Evolutionary conservation across 495 filamentous ascomycete genomes (phyloP).

Genomic region (Penicillium coffeae): DNA sequence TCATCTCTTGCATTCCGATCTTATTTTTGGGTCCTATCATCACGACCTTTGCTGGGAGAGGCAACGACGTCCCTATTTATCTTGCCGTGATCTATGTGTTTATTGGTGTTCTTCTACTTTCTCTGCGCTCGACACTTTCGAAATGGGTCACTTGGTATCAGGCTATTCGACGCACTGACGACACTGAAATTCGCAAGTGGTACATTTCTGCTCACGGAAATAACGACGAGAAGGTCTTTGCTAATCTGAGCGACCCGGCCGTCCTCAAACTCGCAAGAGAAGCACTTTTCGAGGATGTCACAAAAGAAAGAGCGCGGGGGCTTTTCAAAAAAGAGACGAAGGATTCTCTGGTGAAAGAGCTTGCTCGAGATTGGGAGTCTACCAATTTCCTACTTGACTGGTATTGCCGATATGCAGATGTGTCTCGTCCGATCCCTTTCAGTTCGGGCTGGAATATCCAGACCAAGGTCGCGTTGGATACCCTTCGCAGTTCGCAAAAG

Average conservation of each 20-base stretch:
- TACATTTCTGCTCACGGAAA: slow-evolving; percentile 35
- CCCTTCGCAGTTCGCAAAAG: slow-evolving; percentile 51
- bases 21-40: slow-evolving; percentile 46
- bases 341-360: slow-evolving; percentile 44
- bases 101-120: slow-evolving; percentile 39
- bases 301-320: slow-evolving; percentile 38
- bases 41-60: slow-evolving; percentile 42
- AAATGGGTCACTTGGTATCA: slow-evolving; percentile 52
- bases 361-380: slow-evolving; percentile 51
- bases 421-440: slow-evolving; percentile 50
- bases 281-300: slow-evolving; percentile 41
- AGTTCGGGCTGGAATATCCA: slow-evolving; percentile 61
- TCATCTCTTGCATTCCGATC: slow-evolving; percentile 43
- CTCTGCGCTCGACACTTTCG: slow-evolving; percentile 42
- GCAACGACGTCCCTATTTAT: slow-evolving; percentile 48
- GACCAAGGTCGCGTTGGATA: slow-evolving; percentile 53
- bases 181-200: slow-evolving; percentile 48
- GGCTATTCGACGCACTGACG: slow-evolving; percentile 41
- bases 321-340: slow-evolving; percentile 38
- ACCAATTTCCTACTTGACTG: slow-evolving; percentile 58
- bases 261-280: slow-evolving; percentile 45
- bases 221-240: slow-evolving; percentile 34
- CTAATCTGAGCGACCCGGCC: slow-evolving; percentile 39
- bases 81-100: slow-evolving; percentile 45
- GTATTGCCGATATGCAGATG: slow-evolving; percentile 53